Conservation (phyloP, 169 alveolate genomes). For the Eimeria falciformis region DNA sequence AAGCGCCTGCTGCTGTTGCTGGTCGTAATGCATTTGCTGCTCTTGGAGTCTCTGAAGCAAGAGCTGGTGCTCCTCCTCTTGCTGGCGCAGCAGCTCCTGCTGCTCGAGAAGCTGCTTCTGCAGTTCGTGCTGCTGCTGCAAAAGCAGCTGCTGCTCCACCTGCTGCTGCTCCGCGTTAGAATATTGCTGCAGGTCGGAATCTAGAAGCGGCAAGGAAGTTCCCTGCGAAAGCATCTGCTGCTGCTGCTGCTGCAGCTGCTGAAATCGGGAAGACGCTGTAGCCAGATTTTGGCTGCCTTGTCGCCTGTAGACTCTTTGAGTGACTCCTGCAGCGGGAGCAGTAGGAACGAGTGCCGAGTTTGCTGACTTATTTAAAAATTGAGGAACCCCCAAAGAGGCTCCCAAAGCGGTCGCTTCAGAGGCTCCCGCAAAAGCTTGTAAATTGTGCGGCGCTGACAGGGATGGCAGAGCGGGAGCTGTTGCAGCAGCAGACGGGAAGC, state of each 20-base stretch:
- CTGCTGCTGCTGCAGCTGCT: conserved; percentile 3
- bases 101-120: not conserved
- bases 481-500: conserved; percentile 34
- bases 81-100: conserved; percentile 23
- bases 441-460: not conserved
- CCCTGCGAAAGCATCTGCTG: not conserved
- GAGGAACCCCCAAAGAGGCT: conserved; percentile 1
- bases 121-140: not conserved
- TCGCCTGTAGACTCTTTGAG: not conserved
- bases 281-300: too few relatives aligned
- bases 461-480: not conserved
- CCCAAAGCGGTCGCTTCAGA: not conserved
- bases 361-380: too few relatives aligned
- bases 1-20: not conserved
- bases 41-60: not conserved
- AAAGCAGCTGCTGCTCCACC: not conserved
- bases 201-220: too few relatives aligned
- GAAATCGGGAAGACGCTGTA: not conserved
- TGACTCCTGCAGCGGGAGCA: not conserved
- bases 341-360: too few relatives aligned
- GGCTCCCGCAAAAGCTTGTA: not conserved
- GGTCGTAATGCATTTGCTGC: not conserved
- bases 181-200: too few relatives aligned
- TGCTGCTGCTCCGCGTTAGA: not conserved
- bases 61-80: not conserved